These are phyloP conservation scores for Suillus subluteus DNA, from an alignment of 768 basidiomycete species.

Conservation along the genomic window DNA sequence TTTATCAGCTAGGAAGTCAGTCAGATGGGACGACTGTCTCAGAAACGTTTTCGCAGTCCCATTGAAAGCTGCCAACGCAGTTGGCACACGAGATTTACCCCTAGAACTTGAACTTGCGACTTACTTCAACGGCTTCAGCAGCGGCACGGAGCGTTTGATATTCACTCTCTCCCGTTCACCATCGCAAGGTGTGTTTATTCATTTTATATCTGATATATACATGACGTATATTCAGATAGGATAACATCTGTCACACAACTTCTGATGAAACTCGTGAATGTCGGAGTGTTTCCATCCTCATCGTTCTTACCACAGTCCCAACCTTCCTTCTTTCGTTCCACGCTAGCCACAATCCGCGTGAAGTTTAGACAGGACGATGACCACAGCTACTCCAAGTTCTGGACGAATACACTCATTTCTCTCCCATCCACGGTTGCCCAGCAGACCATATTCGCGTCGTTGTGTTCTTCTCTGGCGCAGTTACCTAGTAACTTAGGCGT, in stretches of 20 bases:
- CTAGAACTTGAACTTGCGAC: conserved; percentile 52
- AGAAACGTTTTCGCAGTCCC: conserved; percentile 68
- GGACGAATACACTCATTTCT: conserved; percentile 49
- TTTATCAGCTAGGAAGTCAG: conserved; percentile 29
- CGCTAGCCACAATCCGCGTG: conserved; percentile 51
- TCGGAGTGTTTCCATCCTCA: conserved; percentile 64
- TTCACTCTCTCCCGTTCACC: conserved; percentile 42
- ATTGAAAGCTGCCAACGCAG: conserved; percentile 75
- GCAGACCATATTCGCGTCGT: conserved; percentile 60
- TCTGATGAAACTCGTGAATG: conserved; percentile 65
- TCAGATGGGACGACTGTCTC: conserved; percentile 79
- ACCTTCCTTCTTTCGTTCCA: conserved; percentile 68
- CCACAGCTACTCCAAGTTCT: conserved; percentile 49
- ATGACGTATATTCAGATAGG: conserved; percentile 36
- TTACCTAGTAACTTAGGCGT: conserved; percentile 35
- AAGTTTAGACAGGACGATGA: conserved; percentile 33
- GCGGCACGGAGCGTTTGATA: conserved; percentile 57
- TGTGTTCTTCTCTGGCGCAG: conserved; percentile 52
- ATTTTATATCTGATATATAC: conserved; percentile 11
- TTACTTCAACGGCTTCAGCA: conserved; percentile 58
- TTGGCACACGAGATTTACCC: conserved; percentile 51
- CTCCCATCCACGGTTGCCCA: conserved; percentile 56
- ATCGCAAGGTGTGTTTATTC: conserved; percentile 44
- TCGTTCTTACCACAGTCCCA: conserved; percentile 58
- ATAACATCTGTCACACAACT: conserved; percentile 53